Base-by-base conservation (phyloP, 331 rosid species). In the Cydonia oblonga region DNA sequence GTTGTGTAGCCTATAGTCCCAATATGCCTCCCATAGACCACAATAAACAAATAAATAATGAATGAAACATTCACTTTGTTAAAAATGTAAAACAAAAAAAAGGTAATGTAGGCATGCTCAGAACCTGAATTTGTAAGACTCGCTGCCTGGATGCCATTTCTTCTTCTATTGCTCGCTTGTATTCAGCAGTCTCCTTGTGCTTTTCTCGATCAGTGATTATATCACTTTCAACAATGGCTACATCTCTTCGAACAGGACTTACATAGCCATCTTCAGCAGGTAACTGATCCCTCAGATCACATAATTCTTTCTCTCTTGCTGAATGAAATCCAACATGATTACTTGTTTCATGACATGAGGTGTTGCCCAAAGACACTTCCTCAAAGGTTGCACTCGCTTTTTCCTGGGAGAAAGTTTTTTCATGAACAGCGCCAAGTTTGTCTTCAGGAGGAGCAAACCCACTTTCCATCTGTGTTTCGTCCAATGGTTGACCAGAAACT, bases 101-200 rank as follows among this genome's bases (percentile, higher is more conserved):
- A 29, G 71, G 58, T 49, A 49, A 64, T 35, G 15, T 2, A 44
- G 11, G 59, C 75, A 76, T 4, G 33, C 18, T 49, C 58, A 69
- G 70, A 71, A 92, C 98, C 98, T 93, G 98, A 81, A 85, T 78
- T 85, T 74, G 86, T 77, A 93, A 68, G 77, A 84, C 87, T 66
- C 20, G 81, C 80, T 89, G 88, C 86, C 98, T 86, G 71, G 97
- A 73, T 33, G 88, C 89, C 97, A 90, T 84, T 80, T 93, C 98
- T 78, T 83, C 93, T 70, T 90, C 97, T 46, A 76, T 76, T 23
- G 90, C 93, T 84, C 56, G 85, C 76, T 82, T 93, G 82, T 87
- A 93, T 77, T 89, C 96, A 77, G 87, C 92, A 20, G 96, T 90
- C 65, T 85, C 92, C 84, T 93, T 93, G 51, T 82, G 85, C 84